These are phyloP conservation scores for Senna siamea DNA, from an alignment of 306 rosid genomes.

Conservation along the genomic window DNA sequence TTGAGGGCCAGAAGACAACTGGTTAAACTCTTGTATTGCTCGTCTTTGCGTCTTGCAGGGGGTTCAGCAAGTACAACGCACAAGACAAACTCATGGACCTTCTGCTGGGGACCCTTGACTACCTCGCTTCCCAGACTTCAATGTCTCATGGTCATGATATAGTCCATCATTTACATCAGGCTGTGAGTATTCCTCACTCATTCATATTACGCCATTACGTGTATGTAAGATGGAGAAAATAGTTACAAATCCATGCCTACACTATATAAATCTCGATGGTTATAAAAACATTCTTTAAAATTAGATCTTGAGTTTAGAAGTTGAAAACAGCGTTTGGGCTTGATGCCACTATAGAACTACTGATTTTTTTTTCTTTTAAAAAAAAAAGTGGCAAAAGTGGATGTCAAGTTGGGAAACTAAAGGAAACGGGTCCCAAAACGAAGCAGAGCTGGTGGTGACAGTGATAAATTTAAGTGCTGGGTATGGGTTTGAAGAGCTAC, in stretches of 20 bases:
- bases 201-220: background rate
- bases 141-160: slow-evolving; percentile 52
- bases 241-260: no score
- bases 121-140: slow-evolving; percentile 55
- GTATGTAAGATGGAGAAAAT: no score
- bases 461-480: slow-evolving; percentile 63
- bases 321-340: no score
- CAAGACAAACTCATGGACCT: slow-evolving; percentile 54
- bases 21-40: no score
- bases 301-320: no score
- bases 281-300: background rate
- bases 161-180: slow-evolving; percentile 48
- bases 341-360: background rate
- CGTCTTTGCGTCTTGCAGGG: slow-evolving; percentile 44
- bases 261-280: no score
- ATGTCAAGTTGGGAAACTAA: slow-evolving; percentile 62
- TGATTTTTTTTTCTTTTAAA: background rate
- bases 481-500: slow-evolving; percentile 49
- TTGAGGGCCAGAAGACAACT: no score
- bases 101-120: slow-evolving; percentile 58
- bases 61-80: slow-evolving; percentile 36
- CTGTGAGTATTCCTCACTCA: slow-evolving; percentile 55
- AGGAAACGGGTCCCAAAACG: slow-evolving; percentile 50
- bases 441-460: slow-evolving; percentile 65
- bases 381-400: slow-evolving; percentile 76